A percentile compares a stretch with the other conserved stretches of the same genome.
phyloP scores from a whole-genome alignment of 1,284 basidiomycete species.

The Moesziomyces sp. region DNA sequence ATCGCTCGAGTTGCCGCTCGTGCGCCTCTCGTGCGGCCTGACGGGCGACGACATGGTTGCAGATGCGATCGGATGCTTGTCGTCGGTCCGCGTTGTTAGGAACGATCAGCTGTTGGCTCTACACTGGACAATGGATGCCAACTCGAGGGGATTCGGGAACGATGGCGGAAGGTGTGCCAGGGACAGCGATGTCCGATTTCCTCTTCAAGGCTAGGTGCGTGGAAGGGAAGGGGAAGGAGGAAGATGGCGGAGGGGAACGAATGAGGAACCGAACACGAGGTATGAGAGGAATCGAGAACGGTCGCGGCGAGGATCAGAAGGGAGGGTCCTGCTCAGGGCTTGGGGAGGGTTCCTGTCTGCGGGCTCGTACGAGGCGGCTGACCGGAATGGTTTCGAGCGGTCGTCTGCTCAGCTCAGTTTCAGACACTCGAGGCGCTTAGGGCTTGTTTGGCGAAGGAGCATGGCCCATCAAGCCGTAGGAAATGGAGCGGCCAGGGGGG shows the following conservation, averaged over 20 bases:
- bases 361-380: too few species aligned
- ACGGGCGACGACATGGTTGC: constrained; percentile 31
- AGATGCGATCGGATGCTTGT: neutral
- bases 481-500: neutral
- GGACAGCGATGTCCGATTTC: neutral
- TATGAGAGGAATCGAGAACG: too few species aligned
- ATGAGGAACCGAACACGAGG: too few species aligned
- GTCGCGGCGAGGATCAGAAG: too few species aligned
- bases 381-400: neutral
- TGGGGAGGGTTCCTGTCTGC: neutral
- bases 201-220: neutral
- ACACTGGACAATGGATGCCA: neutral
- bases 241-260: neutral
- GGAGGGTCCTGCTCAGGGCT: neutral
- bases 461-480: neutral
- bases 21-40: constrained; percentile 14
- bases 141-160: neutral
- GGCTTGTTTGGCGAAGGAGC: neutral
- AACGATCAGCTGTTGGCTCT: neutral
- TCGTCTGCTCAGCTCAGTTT: neutral
- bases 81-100: neutral
- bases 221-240: neutral
- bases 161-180: neutral
- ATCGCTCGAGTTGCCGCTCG: constrained; percentile 36
- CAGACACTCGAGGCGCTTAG: neutral